Percentiles rank a stretch among this genome's conserved stretches.
These are phyloP conservation scores for Herpetomonas samuelpessoai DNA, from an alignment of 208 protist species.

Conservation along the genomic window DNA sequence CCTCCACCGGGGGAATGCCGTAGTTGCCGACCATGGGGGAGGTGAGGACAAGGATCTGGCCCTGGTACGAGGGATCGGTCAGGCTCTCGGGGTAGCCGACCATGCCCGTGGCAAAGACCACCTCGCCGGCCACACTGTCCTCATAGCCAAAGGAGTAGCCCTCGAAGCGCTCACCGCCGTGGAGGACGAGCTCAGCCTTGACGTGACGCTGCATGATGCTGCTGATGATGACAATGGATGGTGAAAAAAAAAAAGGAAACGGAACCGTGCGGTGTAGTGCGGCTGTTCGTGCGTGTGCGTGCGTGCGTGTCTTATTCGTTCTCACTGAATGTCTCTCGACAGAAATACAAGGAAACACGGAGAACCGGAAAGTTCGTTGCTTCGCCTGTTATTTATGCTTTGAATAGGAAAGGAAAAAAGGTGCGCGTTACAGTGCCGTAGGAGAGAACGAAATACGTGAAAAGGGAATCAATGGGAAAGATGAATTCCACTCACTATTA, in stretches of 20 bases:
- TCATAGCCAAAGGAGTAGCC: slow-evolving; percentile 97
- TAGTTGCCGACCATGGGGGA: slow-evolving; percentile 98
- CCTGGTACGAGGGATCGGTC: slow-evolving; percentile 98
- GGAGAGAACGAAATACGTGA: neutral
- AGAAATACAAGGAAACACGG: no score
- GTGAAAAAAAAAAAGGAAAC: slow-evolving; percentile 3
- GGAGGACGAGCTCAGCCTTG: slow-evolving; percentile 87
- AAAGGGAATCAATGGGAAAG: neutral
- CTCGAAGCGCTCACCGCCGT: slow-evolving; percentile 92
- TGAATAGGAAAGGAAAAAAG: neutral
- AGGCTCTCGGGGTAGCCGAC: slow-evolving; percentile 94
- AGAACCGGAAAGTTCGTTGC: no score
- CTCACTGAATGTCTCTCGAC: no score
- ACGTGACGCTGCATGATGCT: slow-evolving; percentile 26
- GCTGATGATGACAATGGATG: neutral
- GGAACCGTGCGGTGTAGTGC: neutral
- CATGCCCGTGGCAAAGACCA: slow-evolving; percentile 95
- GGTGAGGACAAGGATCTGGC: slow-evolving; percentile 98
- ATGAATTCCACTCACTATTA: no score
- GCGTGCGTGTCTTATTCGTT: neutral
- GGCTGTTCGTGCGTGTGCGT: neutral
- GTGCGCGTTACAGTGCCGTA: neutral
- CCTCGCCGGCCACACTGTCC: slow-evolving; percentile 80
- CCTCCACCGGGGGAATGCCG: slow-evolving; percentile 88
- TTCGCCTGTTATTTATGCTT: neutral